Conservation (phyloP, 2,329 filamentous ascomycete genomes). For the Leptographium radiaticola region DNA sequence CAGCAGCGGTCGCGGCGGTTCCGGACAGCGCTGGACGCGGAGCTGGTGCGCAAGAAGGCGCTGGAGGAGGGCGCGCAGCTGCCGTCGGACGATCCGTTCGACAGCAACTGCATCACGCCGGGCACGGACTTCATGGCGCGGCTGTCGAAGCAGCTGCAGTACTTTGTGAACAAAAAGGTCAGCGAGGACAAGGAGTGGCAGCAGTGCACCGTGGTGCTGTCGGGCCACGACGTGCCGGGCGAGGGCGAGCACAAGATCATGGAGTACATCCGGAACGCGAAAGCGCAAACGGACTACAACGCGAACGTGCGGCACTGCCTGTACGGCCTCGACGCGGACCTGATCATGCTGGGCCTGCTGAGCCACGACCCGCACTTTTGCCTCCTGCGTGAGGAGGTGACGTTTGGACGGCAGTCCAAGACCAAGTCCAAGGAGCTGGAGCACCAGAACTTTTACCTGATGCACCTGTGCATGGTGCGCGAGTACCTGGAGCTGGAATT, state of each 20-base stretch:
- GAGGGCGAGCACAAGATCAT: constrained; percentile 99
- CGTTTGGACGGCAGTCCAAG: constrained; percentile 79
- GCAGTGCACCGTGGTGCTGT: constrained; percentile 87
- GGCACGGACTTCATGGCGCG: constrained; percentile 97
- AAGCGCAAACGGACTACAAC: constrained; percentile 87
- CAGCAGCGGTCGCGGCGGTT: constrained; percentile 94
- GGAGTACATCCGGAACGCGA: constrained; percentile 97
- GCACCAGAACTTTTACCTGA: constrained; percentile 95
- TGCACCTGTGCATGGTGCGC: constrained; percentile 94
- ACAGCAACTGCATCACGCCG: constrained; percentile 98
- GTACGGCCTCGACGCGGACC: constrained; percentile 91
- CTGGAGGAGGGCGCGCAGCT: constrained; percentile 79
- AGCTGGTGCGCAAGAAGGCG: constrained; percentile 84
- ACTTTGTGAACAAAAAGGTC: constrained; percentile 98
- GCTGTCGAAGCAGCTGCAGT: constrained; percentile 84
- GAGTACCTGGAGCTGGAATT: constrained; percentile 97
- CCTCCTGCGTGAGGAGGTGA: constrained; percentile 91
- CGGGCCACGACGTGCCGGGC: constrained; percentile 92
- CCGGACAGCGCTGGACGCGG: constrained; percentile 81
- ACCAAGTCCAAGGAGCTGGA: constrained; percentile 91
- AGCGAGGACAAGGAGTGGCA: constrained; percentile 97
- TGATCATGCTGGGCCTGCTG: constrained; percentile 95
- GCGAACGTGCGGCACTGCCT: constrained; percentile 91
- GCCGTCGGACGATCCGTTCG: constrained; percentile 89
- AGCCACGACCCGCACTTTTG: constrained; percentile 99